Evolutionary conservation across 2,329 filamentous ascomycete species (phyloP), one percentile per base, ranked within the genome.

Genomic region (Aspergillus sp.): DNA sequence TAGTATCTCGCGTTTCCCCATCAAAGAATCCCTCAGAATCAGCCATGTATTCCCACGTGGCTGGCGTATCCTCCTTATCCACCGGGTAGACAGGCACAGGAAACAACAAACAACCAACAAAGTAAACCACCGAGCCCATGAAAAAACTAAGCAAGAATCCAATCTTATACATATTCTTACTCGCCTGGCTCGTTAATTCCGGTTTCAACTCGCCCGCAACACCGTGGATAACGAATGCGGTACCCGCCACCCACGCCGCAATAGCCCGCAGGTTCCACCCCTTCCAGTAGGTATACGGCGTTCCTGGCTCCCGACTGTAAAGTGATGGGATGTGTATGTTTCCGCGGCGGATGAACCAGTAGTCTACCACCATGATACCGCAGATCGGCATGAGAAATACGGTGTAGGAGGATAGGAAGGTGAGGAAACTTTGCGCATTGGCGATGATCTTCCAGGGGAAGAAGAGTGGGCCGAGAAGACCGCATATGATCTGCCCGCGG

Each of bases 401-500:
- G 30, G 59, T 62, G 47, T 68, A 69, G 24, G 66, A 61, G 13
- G 58, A 58, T 3, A 71, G 46, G 57, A 70, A 69, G n/a, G 61
- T 63, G 15, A 70, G 42, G 46, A 71, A 69, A 7, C 49, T 51
- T 12, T 51, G 42, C 3, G 69, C 69, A 5, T 54, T 61, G 19
- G 62, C 62, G 11, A 68, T 51, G 15, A 71, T 54, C 52, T 69
- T 57, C 69, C 69, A 72, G 0, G 69, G 69, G 6, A 66, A 60
- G 22, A 71, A 60, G 2, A 56, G 55, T 15, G 62, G 54, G 0
- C 64, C 64, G 12, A 66, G 56, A 20, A 65, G 46, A n/a, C 61
- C 61, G 41, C 59, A 64, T 4, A 68, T 39, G 9, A 61, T 55
- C 58, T 65, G 63, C 2, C 78, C 78, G 19, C 78, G 67, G 6